These are phyloP conservation scores for Kandelia obovata DNA, from an alignment of 345 rosid species.

Conservation along the genomic window DNA sequence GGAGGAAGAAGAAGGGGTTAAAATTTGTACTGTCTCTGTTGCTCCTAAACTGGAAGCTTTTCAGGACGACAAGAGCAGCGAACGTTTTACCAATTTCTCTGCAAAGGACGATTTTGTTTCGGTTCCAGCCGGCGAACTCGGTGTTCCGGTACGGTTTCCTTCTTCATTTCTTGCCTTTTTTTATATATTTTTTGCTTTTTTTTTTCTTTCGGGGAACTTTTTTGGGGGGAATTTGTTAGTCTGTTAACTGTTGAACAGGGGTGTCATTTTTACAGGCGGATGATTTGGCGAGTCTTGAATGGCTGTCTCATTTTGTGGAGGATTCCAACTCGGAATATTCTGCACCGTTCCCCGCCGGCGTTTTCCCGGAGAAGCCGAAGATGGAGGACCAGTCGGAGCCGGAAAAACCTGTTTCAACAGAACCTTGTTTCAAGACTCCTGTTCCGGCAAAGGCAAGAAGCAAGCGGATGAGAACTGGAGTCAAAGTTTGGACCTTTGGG, in stretches of 20 bases:
- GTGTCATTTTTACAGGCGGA: slow-evolving; percentile 46
- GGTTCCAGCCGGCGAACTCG: slow-evolving; percentile 49
- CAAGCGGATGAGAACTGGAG: slow-evolving; percentile 63
- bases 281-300: slow-evolving; percentile 68
- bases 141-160: slow-evolving; percentile 53
- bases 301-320: slow-evolving; percentile 88
- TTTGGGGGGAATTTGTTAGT: slow-evolving; percentile 1
- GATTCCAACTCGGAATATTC: slow-evolving; percentile 67
- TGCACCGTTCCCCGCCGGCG: slow-evolving; percentile 40
- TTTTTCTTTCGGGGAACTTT: neutral
- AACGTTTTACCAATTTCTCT: slow-evolving; percentile 19
- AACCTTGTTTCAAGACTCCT: slow-evolving; percentile 38
- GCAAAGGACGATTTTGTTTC: slow-evolving; percentile 36
- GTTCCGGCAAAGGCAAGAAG: slow-evolving; percentile 80
- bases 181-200: neutral
- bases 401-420: slow-evolving; percentile 11
- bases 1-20: slow-evolving; percentile 16
- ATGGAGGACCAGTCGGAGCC: slow-evolving; percentile 25
- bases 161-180: neutral
- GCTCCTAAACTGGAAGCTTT: slow-evolving; percentile 11
- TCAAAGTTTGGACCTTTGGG: slow-evolving; percentile 54
- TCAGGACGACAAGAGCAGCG: slow-evolving; percentile 16
- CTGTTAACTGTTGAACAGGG: neutral
- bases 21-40: slow-evolving; percentile 15
- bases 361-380: slow-evolving; percentile 27